These are phyloP conservation scores for Diospyros lotus DNA, from an alignment of 148 eudicot species.

Conservation along the genomic window DNA sequence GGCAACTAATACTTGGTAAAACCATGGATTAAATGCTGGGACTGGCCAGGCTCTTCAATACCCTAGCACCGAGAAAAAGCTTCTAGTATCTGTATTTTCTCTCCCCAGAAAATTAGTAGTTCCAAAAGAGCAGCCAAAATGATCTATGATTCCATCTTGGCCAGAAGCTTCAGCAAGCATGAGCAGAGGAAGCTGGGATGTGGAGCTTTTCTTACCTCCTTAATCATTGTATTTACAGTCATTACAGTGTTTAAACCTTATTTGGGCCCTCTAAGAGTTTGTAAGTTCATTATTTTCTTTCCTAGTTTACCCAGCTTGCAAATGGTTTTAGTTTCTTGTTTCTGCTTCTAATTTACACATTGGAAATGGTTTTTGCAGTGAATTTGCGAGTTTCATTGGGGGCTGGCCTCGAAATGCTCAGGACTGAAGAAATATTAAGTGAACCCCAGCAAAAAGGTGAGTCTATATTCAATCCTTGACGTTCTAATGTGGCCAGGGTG, in stretches of 20 bases:
- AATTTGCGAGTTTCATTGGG: slow-evolving; percentile 15
- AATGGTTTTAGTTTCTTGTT: background rate
- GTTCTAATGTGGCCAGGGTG: background rate
- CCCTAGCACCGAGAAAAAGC: background rate
- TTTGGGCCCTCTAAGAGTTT: slow-evolving; percentile 13
- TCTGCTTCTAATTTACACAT: too few species aligned
- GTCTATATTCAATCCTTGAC: background rate
- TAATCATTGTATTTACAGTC: slow-evolving; percentile 12
- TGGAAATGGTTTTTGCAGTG: slow-evolving; percentile 13
- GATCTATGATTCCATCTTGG: slow-evolving; percentile 18
- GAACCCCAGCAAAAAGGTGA: slow-evolving; percentile 5
- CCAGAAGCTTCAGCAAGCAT: slow-evolving; percentile 25
- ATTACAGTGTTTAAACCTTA: slow-evolving; percentile 23
- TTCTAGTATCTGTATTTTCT: too few species aligned
- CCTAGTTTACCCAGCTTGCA: background rate
- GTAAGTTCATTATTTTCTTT: slow-evolving; percentile 17
- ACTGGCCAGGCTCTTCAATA: background rate
- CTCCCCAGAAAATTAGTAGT: background rate
- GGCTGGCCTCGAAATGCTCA: slow-evolving; percentile 5
- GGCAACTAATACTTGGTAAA: background rate
- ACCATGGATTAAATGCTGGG: background rate
- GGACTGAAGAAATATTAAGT: slow-evolving; percentile 13
- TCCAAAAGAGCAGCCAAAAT: background rate
- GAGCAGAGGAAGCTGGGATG: slow-evolving; percentile 24
- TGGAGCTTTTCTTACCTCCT: slow-evolving; percentile 19